Base-by-base conservation (phyloP, 2,329 filamentous ascomycete species). In the Curvularia eragrostidis region DNA sequence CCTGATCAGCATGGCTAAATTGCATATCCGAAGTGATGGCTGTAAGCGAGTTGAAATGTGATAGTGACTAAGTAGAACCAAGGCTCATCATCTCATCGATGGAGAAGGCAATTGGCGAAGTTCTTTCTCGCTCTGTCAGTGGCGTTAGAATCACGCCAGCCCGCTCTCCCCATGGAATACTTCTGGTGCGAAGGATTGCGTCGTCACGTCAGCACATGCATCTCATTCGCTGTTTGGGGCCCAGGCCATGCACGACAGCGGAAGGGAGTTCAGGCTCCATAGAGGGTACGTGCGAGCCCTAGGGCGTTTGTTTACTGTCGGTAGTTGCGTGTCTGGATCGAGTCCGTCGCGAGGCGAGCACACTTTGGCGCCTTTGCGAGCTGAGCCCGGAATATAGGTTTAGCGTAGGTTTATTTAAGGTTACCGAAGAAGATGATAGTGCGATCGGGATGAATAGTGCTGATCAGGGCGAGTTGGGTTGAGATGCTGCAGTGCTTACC, bases 261-360 rank as follows among this genome's bases (percentile, higher is more conserved):
- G 39, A 13, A 42, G 15, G 39, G 15, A 24, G 39, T 24, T 4
- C 39, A 23, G 39, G 21, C 39, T 13, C 12, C 39, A 15, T 12
- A 42, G 50, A 54, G 51, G 34, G 44, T 49, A n/a, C 36, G 39
- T 24, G 39, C 21, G 39, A 24, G 39, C 15, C 46, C 12, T 34
- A 30, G n/a, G 18, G 19, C 43, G 51, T 15, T 49, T 26, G 32
- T 44, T 24, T 28, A 18, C 43, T 47, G 38, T 42, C 24, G 19
- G 41, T n/a, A 41, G 39, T 42, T 42, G 21, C n/a, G 39, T 42
- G 39, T 24, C 23, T 42, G 39, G 39, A 24, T 24, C 39, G 39
- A 24, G 13, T 24, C 21, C 23, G n/a, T 23, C 23, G 39, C 21
- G 21, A 24, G 13, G 39, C 12, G 21, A 42, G 56, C 21, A 38